phyloP scores from a whole-genome alignment of 73 alveolate species.

The Symbiodinium natans region DNA sequence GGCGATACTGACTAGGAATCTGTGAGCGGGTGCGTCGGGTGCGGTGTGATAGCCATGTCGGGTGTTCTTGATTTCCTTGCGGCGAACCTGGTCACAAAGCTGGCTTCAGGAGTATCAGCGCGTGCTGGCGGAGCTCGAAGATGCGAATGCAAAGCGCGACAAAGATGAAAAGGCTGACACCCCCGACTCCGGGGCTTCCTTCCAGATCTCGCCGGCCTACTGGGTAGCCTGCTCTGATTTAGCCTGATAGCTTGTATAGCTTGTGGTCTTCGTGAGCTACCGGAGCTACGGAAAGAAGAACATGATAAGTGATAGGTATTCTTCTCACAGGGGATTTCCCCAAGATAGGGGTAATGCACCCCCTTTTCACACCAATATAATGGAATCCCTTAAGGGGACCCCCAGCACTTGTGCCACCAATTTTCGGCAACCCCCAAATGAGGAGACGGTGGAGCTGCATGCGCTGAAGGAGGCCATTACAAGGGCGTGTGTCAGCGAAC shows the following conservation, averaged over 20 bases:
- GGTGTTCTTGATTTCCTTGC: too few species aligned
- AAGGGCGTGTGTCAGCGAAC: too few species aligned
- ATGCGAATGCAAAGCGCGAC: neutral
- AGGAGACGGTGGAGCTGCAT: conserved; percentile 63
- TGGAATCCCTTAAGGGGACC: too few species aligned
- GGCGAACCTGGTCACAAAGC: too few species aligned
- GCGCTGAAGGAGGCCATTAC: conserved; percentile 27
- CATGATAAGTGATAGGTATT: neutral
- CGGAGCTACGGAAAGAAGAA: neutral
- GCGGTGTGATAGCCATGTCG: too few species aligned
- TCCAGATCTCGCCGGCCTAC: conserved; percentile 52
- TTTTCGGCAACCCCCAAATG: neutral
- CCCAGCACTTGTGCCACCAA: neutral
- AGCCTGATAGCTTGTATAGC: too few species aligned
- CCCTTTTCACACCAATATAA: too few species aligned
- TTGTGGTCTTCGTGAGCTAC: too few species aligned
- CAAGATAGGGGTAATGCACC: too few species aligned
- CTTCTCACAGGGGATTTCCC: too few species aligned
- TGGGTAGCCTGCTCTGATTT: conserved; percentile 1
- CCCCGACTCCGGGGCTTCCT: conserved; percentile 44
- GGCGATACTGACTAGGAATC: too few species aligned
- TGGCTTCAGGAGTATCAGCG: neutral
- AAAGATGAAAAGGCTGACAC: conserved; percentile 20
- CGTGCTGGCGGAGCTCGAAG: conserved; percentile 2
- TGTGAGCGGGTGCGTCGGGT: too few species aligned